phyloP scores from a whole-genome alignment of 176 grass and related monocot genomes.

The Eleusine indica region DNA sequence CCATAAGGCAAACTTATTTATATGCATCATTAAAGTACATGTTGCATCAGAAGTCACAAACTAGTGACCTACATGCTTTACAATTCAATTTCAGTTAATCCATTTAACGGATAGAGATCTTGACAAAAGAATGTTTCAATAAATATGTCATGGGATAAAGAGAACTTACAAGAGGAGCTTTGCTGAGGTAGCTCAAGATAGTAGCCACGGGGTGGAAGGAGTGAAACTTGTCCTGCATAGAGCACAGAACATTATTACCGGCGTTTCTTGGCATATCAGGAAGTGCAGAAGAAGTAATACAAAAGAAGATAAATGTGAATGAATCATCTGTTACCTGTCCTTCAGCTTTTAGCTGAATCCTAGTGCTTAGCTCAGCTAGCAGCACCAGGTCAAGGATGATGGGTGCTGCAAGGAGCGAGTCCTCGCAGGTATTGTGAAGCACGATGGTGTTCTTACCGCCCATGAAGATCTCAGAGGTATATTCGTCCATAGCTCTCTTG shows the following conservation, averaged over 20 bases:
- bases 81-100: neutral
- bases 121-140: neutral
- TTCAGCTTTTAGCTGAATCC: conserved; percentile 88
- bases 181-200: conserved; percentile 96
- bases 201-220: conserved; percentile 97
- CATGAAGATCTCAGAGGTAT: conserved; percentile 99
- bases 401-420: conserved; percentile 83
- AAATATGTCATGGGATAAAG: neutral
- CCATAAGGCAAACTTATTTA: neutral
- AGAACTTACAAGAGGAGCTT: conserved; percentile 84
- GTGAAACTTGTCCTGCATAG: conserved; percentile 84
- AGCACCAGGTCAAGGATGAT: conserved; percentile 97
- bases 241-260: neutral
- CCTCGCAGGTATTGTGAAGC: conserved; percentile 97
- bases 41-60: neutral
- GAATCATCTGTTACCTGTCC: conserved; percentile 54
- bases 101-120: neutral
- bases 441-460: conserved; percentile 89
- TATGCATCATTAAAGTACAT: neutral
- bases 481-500: conserved; percentile 98
- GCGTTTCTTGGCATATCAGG: neutral
- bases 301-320: neutral
- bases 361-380: conserved; percentile 89
- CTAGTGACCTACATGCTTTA: neutral
- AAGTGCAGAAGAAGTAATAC: neutral